Evolutionary conservation across 2,329 filamentous ascomycete species (phyloP), one percentile per base, ranked within the genome.

Genomic region (Capronia americana): DNA sequence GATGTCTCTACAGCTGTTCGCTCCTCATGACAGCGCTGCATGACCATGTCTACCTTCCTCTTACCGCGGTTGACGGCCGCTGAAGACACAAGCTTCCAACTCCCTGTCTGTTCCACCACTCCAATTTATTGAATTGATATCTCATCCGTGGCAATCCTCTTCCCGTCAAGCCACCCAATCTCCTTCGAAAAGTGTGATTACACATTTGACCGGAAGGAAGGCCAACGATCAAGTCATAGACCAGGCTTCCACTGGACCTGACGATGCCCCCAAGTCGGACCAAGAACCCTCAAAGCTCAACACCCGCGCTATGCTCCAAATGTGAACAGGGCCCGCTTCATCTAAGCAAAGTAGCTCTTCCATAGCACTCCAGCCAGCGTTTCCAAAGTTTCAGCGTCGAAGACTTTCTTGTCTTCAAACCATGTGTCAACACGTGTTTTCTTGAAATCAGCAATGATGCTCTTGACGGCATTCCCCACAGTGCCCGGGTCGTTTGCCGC

Each of bases 341-440:
- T 26, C 30, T 68, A 97, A 48, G 93, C 96, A 82, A 99, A 99
- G 77, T 99, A 99, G 79, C 94, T 98, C 89, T 99, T 99, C 95
- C 95, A 99, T 60, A 99, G 83, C 56, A 99, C 96, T 60, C 95
- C 95, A 74, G 97, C 93, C 66, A 99, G 79, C 76, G 98, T 94
- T 78, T 98, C 95, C 11, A 99, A 83, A 75, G 99, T 94, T 73
- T 98, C 95, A 32, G 90, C 82, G 28, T 93, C 93, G 76, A 99
- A 99, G 38, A 44, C 20, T n/a, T 44, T 44, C 17, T 44, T 67
- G 86, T 95, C 90, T 97, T 98, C 73, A 97, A 92, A 81, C 95
- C 95, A 99, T 72, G 94, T 99, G 83, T 99, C 95, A 79, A 99
- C 95, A 77, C 95, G 89, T 54, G 95, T 99, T 87, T 99, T 99